A percentile compares a stretch with the other conserved stretches of the same genome.
Evolutionary conservation across 371 early-diverging fungal species (phyloP).

Genomic region (Mucor saturninus): DNA sequence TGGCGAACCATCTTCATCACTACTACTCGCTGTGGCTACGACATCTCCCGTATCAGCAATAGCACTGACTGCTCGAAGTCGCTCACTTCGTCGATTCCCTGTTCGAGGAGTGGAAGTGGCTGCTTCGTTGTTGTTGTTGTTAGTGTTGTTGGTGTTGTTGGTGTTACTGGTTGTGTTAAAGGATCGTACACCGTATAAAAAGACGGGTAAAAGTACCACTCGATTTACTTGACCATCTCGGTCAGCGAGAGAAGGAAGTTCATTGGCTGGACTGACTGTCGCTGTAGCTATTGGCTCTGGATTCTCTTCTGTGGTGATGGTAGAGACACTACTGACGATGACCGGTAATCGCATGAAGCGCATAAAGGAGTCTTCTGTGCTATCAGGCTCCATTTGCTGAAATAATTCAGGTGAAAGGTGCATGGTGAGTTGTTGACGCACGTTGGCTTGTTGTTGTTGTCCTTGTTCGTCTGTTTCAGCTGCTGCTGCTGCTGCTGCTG

Average conservation of each 20-base stretch:
- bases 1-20: not conserved
- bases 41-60: too few species aligned
- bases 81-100: not conserved
- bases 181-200: slow-evolving; percentile 26
- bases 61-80: not conserved
- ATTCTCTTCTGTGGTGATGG: not conserved
- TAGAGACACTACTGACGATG: slow-evolving; percentile 13
- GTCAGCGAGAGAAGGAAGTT: slow-evolving; percentile 6
- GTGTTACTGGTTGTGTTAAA: not conserved
- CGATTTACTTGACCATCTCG: slow-evolving; percentile 15
- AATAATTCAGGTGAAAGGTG: slow-evolving; percentile 30
- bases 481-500: slow-evolving; percentile 1
- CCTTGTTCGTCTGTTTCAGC: too few species aligned
- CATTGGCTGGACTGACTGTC: slow-evolving; percentile 21
- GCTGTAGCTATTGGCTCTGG: not conserved
- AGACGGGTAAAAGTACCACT: slow-evolving; percentile 23
- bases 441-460: not conserved
- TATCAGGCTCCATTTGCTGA: slow-evolving; percentile 28
- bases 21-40: not conserved
- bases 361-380: slow-evolving; percentile 28
- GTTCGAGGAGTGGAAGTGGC: not conserved
- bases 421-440: slow-evolving; percentile 26
- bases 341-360: slow-evolving; percentile 26
- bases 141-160: not conserved
- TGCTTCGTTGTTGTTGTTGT: not conserved